Evolutionary conservation across 2,329 filamentous ascomycete species (phyloP).

Genomic region (Grosmannia serpens): DNA sequence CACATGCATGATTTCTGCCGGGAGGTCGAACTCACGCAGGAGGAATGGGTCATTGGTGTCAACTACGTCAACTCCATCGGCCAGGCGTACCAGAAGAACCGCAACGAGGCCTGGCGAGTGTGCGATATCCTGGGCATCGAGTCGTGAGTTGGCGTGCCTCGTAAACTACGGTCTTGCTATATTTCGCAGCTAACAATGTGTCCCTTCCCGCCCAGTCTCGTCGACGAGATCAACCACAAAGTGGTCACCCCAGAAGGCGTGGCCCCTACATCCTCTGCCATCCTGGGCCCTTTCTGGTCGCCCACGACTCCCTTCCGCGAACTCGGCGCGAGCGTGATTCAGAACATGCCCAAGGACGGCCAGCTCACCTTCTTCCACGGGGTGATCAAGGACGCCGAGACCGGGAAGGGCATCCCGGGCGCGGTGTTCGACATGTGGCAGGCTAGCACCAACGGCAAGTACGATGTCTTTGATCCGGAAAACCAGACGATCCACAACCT

Average conservation of each 20-base stretch:
- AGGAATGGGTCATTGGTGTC: conserved; percentile 63
- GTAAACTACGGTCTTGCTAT: neutral
- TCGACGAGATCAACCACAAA: conserved; percentile 72
- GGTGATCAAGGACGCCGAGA: conserved; percentile 39
- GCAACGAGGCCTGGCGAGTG: conserved; percentile 64
- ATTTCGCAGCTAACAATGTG: neutral
- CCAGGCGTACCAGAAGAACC: conserved; percentile 53
- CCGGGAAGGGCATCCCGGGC: conserved; percentile 50
- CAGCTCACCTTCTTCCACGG: conserved; percentile 56
- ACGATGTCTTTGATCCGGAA: conserved; percentile 56
- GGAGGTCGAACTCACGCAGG: conserved; percentile 67
- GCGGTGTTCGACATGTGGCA: conserved; percentile 68
- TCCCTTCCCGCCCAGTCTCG: conserved; percentile 32
- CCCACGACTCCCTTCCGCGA: conserved; percentile 56
- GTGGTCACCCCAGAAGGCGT: conserved; percentile 36
- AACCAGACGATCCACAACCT: conserved; percentile 54
- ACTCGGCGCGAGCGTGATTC: conserved; percentile 59
- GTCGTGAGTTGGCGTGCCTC: conserved; percentile 28
- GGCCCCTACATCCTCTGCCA: conserved; percentile 58
- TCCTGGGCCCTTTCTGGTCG: conserved; percentile 79
- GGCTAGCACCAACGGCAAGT: conserved; percentile 58
- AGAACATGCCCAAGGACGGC: conserved; percentile 31
- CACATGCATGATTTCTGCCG: conserved; percentile 76
- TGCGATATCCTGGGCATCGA: conserved; percentile 67
- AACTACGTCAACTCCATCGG: conserved; percentile 53